These are phyloP conservation scores for Calonectria ilicicola DNA, from an alignment of 2,329 filamentous ascomycete genomes.

Conservation along the genomic window DNA sequence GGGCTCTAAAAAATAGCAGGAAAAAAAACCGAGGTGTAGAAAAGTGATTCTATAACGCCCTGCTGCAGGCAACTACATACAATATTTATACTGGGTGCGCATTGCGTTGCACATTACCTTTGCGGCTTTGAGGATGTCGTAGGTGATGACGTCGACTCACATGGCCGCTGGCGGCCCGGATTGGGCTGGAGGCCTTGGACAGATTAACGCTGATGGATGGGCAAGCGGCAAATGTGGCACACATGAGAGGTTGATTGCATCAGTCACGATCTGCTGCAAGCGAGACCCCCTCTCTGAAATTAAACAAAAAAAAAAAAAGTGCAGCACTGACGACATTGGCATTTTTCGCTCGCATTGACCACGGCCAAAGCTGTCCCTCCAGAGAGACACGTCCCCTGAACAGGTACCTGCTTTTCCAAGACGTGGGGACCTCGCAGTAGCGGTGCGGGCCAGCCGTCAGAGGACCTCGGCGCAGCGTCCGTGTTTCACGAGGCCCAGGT, in stretches of 20 bases:
- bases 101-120: constrained; percentile 12
- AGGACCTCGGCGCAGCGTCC: background rate
- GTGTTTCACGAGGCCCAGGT: background rate
- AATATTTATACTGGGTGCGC: background rate
- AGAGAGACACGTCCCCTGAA: constrained; percentile 1
- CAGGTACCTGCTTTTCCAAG: background rate
- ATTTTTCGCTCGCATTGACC: background rate
- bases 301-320: no score
- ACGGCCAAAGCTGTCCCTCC: background rate
- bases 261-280: background rate
- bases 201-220: constrained; percentile 4
- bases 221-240: constrained; percentile 1
- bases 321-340: background rate
- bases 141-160: constrained; percentile 45
- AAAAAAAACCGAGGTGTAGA: background rate
- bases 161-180: constrained; percentile 28
- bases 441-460: background rate
- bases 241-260: constrained; percentile 7
- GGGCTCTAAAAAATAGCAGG: background rate
- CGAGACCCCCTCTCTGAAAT: background rate
- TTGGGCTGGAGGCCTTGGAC: constrained; percentile 30
- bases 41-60: background rate
- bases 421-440: background rate
- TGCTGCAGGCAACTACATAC: background rate
- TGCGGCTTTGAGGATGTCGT: constrained; percentile 12